Base-by-base conservation (phyloP, 805 yeast species). In the Wickerhamiella qilinensis region DNA sequence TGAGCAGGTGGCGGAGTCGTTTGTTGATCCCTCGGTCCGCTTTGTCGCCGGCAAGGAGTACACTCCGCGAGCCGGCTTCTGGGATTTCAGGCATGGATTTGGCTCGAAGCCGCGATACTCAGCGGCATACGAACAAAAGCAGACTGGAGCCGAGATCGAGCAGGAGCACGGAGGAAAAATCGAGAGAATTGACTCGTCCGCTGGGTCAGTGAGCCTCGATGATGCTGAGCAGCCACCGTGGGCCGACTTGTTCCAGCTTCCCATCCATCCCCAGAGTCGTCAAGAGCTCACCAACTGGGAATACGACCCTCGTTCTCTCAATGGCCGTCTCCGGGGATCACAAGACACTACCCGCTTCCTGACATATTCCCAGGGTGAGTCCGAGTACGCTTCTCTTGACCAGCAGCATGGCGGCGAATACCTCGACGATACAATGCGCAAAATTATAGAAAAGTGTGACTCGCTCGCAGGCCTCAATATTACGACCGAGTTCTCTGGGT, bases 11-110 rank as follows among this genome's bases (percentile, higher is more conserved):
- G 44, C 41, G 3, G 35, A 35, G 11, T 53, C 62, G n/a, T 39
- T 27, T 1, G 57, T 66, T 3, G 70, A 67, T 43, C 68, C 77
- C 2, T 38, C 58, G 15, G 62, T 75, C 3, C 65, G 66, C 43
- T 64, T 75, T 44, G 58, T 63, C 30, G 59, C 69, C 4, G 65
- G 65, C 1, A 46, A 69, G 1, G 69, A 74, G n/a, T 83, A 73
- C 52, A 65, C 77, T n/a, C 97, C 98, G 1, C 60, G 97, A 39
- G 72, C 81, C 0, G 49, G 84, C 27, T 49, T 84, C n/a, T 83
- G 86, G 77, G 97, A 91, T 44, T 68, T 75, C 34, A 62, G 67
- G 17, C 77, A 79, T 36, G 94, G 94, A 0, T 70, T 67, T 50
- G 95, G 96, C 18, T 42, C 41, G 30, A 41, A 41, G 30, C 46